phyloP scores from a whole-genome alignment of 2,329 filamentous ascomycete species.

The Colletotrichum scovillei region DNA sequence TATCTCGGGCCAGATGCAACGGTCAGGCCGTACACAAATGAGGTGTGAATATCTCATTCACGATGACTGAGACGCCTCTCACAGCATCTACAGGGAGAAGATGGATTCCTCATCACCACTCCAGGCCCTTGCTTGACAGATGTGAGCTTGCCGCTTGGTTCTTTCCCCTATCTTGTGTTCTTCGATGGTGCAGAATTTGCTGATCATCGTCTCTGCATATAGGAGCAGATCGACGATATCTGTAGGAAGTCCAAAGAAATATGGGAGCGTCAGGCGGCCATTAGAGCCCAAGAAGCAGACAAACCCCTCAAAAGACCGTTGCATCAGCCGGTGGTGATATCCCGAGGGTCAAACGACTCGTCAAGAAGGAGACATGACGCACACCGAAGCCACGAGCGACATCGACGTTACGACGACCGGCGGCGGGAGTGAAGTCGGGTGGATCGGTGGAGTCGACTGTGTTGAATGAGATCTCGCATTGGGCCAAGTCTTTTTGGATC shows the following conservation, averaged over 20 bases:
- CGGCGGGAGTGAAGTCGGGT: constrained; percentile 39
- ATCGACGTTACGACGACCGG: constrained; percentile 43
- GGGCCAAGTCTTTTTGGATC: constrained; percentile 26
- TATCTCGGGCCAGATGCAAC: constrained; percentile 69
- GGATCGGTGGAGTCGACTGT: constrained; percentile 12
- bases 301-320: constrained; percentile 66
- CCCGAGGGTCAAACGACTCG: constrained; percentile 50
- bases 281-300: constrained; percentile 58
- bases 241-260: constrained; percentile 68
- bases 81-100: constrained; percentile 61
- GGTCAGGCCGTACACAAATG: constrained; percentile 66
- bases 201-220: constrained; percentile 53
- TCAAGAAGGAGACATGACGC: constrained; percentile 48
- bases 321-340: constrained; percentile 66
- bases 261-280: constrained; percentile 67
- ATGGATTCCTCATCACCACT: constrained; percentile 70
- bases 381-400: constrained; percentile 43
- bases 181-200: constrained; percentile 55
- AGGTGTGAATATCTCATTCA: constrained; percentile 54
- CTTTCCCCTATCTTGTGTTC: background rate
- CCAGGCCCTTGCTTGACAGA: constrained; percentile 69
- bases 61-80: constrained; percentile 33
- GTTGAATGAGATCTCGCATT: constrained; percentile 30
- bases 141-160: constrained; percentile 53
- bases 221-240: constrained; percentile 74